Base-by-base conservation (phyloP, 2,329 filamentous ascomycete species). In the Trichoderma afroharzianum region DNA sequence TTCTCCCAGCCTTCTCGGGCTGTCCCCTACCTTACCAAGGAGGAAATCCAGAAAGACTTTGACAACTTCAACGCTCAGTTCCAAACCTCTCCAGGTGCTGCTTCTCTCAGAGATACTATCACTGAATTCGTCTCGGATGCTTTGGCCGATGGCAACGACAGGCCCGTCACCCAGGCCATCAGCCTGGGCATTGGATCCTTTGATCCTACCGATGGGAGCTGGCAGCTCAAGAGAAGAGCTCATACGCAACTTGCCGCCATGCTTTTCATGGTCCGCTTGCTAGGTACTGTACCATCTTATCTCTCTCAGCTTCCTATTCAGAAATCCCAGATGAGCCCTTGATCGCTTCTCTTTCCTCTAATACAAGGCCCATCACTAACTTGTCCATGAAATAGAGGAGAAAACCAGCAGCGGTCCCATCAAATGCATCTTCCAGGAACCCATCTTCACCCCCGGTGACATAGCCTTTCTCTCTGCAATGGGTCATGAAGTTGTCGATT, bases 151-250 rank as follows among this genome's bases (percentile, higher is more conserved):
- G 12, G 12, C 6, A 18, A 50, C 3, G 15, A 7, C 14, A 12
- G 5, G 15, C 21, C 36, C 0, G 64, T 80, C 1, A 71, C 73
- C 12, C 68, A 73, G 9, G 88, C 87, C 1, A 75, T 90, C 6
- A 89, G 87, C 72, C 81, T 90, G 6, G 88, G 88, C 0, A 78
- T 87, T 2, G 88, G 88, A 2, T 83, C 86, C 0, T 88, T 88
- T 72, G 86, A 88, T 64, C 85, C 86, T 2, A 78, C 79, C 3
- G 83, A 86, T 58, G 83, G 82, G 1, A 82, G 81, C 0, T 84
- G 81, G 80, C 82, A 84, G n/a, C 80, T 81, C 2, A 83, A 83
- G 73, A 79, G 84, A 63, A 81, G 82, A 21, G 43, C 86, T 1
- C 86, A 86, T 72, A 75, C 86, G 53, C 88, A 91, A 76, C 82